Percentiles rank a stretch among this genome's conserved stretches.
These are phyloP conservation scores for Penicillium sp. DNA, from an alignment of 2,329 filamentous ascomycete genomes.

Conservation along the genomic window DNA sequence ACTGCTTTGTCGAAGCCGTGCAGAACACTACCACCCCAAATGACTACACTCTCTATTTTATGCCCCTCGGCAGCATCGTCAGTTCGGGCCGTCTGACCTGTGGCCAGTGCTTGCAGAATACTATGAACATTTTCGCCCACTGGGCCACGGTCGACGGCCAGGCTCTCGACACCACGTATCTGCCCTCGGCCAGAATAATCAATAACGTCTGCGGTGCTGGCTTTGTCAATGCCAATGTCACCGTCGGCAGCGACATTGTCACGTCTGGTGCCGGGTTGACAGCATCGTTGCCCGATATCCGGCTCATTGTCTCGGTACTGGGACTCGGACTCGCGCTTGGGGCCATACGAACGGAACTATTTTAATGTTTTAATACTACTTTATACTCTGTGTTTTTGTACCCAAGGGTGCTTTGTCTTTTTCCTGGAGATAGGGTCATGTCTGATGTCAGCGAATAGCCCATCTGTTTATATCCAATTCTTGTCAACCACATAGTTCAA, in stretches of 20 bases:
- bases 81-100: conserved; percentile 68
- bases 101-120: conserved; percentile 68
- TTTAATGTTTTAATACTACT: conserved; percentile 4
- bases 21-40: conserved; percentile 67
- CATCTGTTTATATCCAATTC: conserved; percentile 9
- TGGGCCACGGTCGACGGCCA: conserved; percentile 63
- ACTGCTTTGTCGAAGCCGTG: conserved; percentile 76
- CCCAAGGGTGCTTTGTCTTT: background rate
- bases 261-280: conserved; percentile 8
- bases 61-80: conserved; percentile 71
- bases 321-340: conserved; percentile 9
- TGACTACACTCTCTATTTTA: conserved; percentile 77
- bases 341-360: conserved; percentile 1
- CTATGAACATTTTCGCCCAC: conserved; percentile 73
- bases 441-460: conserved; percentile 27
- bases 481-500: conserved; percentile 7
- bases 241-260: conserved; percentile 20
- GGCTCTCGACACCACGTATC: conserved; percentile 65
- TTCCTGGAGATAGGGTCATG: conserved; percentile 20
- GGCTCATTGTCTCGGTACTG: conserved; percentile 5
- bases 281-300: conserved; percentile 3
- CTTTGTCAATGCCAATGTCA: conserved; percentile 51
- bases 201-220: conserved; percentile 58
- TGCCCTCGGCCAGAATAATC: conserved; percentile 65
- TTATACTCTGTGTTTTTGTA: background rate